A percentile compares a stretch with the other conserved stretches of the same genome.
Evolutionary conservation across 108 stramenopile genomes (phyloP).

Genomic region (Cyclotella choctawhatcheeana): DNA sequence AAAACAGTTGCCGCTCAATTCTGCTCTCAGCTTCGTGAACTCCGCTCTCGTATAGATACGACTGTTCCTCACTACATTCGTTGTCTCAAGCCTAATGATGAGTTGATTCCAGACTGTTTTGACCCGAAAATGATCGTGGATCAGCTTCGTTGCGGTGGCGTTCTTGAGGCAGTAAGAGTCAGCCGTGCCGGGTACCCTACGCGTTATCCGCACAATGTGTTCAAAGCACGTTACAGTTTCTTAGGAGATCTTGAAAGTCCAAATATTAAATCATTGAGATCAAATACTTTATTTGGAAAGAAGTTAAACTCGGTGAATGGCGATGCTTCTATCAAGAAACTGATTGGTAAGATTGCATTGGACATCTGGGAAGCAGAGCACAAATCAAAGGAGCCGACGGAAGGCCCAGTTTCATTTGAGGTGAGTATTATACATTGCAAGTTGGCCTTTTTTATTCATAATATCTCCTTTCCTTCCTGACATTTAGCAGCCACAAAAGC

Average conservation of each 20-base stretch:
- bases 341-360: slow-evolving; percentile 8
- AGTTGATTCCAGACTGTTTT: slow-evolving; percentile 74
- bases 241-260: slow-evolving; percentile 20
- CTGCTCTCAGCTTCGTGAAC: slow-evolving; percentile 82
- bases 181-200: slow-evolving; percentile 98
- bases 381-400: not conserved
- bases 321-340: slow-evolving; percentile 17
- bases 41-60: slow-evolving; percentile 86
- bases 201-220: slow-evolving; percentile 87
- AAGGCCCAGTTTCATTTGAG: not conserved
- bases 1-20: slow-evolving; percentile 84
- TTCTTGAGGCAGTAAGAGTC: slow-evolving; percentile 98
- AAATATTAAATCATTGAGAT: slow-evolving; percentile 1
- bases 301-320: not conserved
- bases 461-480: not conserved
- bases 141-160: slow-evolving; percentile 97
- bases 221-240: slow-evolving; percentile 70
- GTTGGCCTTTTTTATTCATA: not conserved
- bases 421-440: not conserved
- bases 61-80: slow-evolving; percentile 99
- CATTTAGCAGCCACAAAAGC: not conserved
- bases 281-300: slow-evolving; percentile 12
- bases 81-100: slow-evolving; percentile 98
- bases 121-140: slow-evolving; percentile 82
- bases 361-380: slow-evolving; percentile 15